Base-by-base conservation (phyloP, 2,329 filamentous ascomycete genomes). In the Emydomyces testavorans region DNA sequence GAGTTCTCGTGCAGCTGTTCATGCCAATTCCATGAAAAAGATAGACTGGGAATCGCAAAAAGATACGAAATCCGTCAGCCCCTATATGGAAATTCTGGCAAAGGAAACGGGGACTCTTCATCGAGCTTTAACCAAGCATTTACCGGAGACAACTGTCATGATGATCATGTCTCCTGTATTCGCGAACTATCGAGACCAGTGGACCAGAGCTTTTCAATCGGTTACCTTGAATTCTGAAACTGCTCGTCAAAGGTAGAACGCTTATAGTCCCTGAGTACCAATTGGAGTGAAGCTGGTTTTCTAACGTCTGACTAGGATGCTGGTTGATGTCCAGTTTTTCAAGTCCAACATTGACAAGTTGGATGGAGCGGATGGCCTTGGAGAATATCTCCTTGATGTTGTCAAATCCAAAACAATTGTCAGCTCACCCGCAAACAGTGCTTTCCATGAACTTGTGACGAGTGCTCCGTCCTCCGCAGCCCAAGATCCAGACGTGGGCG, bases 101-200 rank as follows among this genome's bases (percentile, higher is more conserved):
- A 93, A 88, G 63, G 89, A 95, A 60, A 94, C 89, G 0, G 79
- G 79, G 3, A 92, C 83, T 1, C 69, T 95, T 52, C 83, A 94
- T 60, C 82, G 86, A 47, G 88, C 92, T 8, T 72, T 95, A 52
- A 82, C 78, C 51, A 89, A 87, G 61, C 83, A 93, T 62, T 70
- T 95, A 20, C 82, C 83, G 0, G 85, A 92, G 53, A 74, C 76
- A 47, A 82, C 83, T 0, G 81, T 94, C 1, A 74, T 76, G 46
- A 79, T 85, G 68, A 94, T 95, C 58, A 94, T 94, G 85, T 70
- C 74, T 16, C 83, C 85, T 0, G 87, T 95, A 1, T 93, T 93
- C 64, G 72, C 75, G 31, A 86, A 78, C 62, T 94, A 94, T 64
- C 80, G 79, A 58, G 81, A 85, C 49, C 84, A 90, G 58, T 81